Evolutionary conservation across 2,329 filamentous ascomycete species (phyloP), one percentile per base, ranked within the genome.

Genomic region (Fusarium sambucinum): DNA sequence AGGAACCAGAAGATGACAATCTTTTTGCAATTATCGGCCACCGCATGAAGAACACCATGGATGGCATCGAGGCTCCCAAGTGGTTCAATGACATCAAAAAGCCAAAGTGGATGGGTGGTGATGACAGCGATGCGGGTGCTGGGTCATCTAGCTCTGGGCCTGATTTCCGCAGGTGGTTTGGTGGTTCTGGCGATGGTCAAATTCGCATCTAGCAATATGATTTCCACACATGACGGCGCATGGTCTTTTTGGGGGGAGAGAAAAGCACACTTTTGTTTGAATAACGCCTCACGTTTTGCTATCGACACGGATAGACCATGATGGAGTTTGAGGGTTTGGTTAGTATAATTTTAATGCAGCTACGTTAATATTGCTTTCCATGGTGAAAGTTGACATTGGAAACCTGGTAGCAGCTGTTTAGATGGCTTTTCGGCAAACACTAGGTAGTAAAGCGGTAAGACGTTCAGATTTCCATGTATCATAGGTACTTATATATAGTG

Each of bases 11-110:
- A 32, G 89, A 94, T 16, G 92, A 93, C 55, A 93, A 90, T 69
- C 93, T 97, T 78, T 94, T 98, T 75, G 87, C 92, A 69, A 90
- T 91, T 33, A 89, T 98, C 64, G 89, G 92, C 0, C 92, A 96
- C 75, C 86, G 95, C 35, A 90, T 99, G 72, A 92, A 90, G 79
- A 99, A 99, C 75, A 98, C 96, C 0, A 88, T 98, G 53, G 95
- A 98, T 64, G 91, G 89, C 1, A 86, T 93, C 3, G 91, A 94
- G 53, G 86, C 90, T 30, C 95, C 96, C 0, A 89, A 89, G 68
- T 98, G 94, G 94, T 82, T 97, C 67, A 86, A 89, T 71, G 90
- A 86, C 11, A 87, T 94, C 78, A 92, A 90, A 78, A 88, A 90
- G 75, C 93, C 93, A 7, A 91, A 89, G 73, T 96, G 93, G 93